Conservation (phyloP, 441 rosid species). For the Pelargonium myrrhifolium region DNA sequence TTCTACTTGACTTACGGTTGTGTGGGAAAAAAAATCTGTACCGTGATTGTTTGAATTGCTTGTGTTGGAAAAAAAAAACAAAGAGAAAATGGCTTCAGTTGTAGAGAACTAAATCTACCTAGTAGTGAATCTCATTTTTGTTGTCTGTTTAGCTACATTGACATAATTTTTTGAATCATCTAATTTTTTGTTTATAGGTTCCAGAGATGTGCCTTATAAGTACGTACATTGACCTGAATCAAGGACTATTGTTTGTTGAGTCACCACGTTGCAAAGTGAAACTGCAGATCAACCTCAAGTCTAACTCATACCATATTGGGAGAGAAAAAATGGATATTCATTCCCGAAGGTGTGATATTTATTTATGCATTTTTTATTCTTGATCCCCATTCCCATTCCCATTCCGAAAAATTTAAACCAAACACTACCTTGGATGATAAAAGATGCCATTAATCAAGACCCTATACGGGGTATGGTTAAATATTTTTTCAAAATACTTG, state of each 20-base stretch:
- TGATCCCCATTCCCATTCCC: too few species aligned
- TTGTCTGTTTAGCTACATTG: background rate
- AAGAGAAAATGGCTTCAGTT: background rate
- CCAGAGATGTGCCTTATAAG: slow-evolving; percentile 74
- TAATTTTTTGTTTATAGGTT: slow-evolving; percentile 43
- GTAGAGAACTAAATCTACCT: background rate
- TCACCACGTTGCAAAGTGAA: slow-evolving; percentile 55
- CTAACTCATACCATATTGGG: slow-evolving; percentile 29
- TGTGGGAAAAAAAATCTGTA: background rate
- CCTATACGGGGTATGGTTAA: too few species aligned
- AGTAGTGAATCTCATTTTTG: background rate
- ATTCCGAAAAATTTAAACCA: too few species aligned
- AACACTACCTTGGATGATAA: too few species aligned
- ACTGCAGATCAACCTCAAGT: slow-evolving; percentile 47
- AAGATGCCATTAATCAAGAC: background rate
- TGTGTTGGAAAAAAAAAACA: background rate
- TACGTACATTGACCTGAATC: slow-evolving; percentile 56
- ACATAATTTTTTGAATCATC: slow-evolving; percentile 9
- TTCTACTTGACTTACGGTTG: background rate
- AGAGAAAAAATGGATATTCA: slow-evolving; percentile 43
- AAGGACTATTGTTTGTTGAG: slow-evolving; percentile 47
- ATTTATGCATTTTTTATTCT: background rate
- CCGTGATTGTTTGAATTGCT: background rate
- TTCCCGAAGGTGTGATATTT: slow-evolving; percentile 39
- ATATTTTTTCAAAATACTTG: too few species aligned